Evolutionary conservation across 2,329 filamentous ascomycete species (phyloP).

Genomic region (Metarhizium sp.): DNA sequence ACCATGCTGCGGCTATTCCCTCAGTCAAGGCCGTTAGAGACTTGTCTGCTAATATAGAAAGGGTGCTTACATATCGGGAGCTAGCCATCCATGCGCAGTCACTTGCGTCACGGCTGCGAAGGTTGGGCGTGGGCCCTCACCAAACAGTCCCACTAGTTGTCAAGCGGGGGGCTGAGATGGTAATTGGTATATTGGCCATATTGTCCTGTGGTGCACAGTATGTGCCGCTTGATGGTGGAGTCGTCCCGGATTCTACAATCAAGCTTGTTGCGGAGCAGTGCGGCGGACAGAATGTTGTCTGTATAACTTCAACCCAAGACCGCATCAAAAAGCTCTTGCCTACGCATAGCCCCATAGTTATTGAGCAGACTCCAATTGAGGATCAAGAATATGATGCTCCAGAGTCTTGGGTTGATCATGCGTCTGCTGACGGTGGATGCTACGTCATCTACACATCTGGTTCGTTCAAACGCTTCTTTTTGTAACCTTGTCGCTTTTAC

Average conservation of each 20-base stretch:
- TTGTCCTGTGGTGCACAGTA: slow-evolving; percentile 50
- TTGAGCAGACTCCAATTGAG: slow-evolving; percentile 15
- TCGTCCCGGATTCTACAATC: slow-evolving; percentile 38
- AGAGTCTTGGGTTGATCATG: slow-evolving; percentile 19
- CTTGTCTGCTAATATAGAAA: slow-evolving; percentile 16
- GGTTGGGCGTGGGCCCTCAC: slow-evolving; percentile 29
- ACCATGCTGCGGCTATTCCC: slow-evolving; percentile 26
- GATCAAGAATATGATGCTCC: slow-evolving; percentile 1
- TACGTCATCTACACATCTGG: slow-evolving; percentile 48
- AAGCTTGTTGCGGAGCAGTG: slow-evolving; percentile 40
- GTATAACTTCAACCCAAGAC: slow-evolving; percentile 29
- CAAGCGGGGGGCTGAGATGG: slow-evolving; percentile 45
- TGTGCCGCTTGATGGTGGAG: slow-evolving; percentile 47
- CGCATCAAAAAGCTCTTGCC: slow-evolving; percentile 20
- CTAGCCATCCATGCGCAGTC: slow-evolving; percentile 32
- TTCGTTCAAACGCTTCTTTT: slow-evolving; percentile 9
- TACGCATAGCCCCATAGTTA: slow-evolving; percentile 14
- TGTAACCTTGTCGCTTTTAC: too few species aligned
- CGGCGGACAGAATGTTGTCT: slow-evolving; percentile 34
- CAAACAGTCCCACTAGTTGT: slow-evolving; percentile 46
- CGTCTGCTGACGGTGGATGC: slow-evolving; percentile 27
- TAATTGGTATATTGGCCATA: slow-evolving; percentile 46
- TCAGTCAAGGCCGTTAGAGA: slow-evolving; percentile 28
- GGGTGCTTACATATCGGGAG: slow-evolving; percentile 33
- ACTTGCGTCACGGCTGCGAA: slow-evolving; percentile 29